Base-by-base conservation (phyloP, 2,329 filamentous ascomycete genomes). In the Tolypocladium nubicola region DNA sequence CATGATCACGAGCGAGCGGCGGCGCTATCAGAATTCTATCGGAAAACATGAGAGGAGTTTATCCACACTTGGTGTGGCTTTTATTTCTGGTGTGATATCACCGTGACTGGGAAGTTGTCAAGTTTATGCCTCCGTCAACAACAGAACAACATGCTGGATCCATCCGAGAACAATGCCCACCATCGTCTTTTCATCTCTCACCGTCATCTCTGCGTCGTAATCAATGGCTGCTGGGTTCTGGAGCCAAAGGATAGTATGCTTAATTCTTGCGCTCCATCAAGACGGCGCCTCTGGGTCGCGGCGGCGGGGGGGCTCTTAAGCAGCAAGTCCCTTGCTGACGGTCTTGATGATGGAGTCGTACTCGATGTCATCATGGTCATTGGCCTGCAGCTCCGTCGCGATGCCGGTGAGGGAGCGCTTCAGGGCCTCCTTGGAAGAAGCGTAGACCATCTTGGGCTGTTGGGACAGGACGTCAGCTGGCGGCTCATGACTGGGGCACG, bases 391-490 rank as follows among this genome's bases (percentile, higher is more conserved):
- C 72, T 93, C 89, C 66, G 79, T 76, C 60, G 86, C 87, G 66
- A 93, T 77, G 62, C 88, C 89, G 70, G 83, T 88, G 62, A 94
- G 82, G 54, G 87, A 75, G 73, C 86, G 86, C 83, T 91, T 93
- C 65, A 94, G 82, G 59, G 88, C 87, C 68, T 92, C 88, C 79
- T 93, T 94, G 75, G 89, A 94, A 55, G 89, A 89, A 67, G 89
- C 88, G 80, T 93, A 94, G 74, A 91, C 82, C 89, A 94, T 94
- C 81, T 91, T 91, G 75, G 87, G 81, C 89, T 91, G 64, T 58
- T 33, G 37, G 52, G 39, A 21, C 37, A 23, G 43, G 23, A 47
- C 10, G 52, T 54, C 50, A 45, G 50, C 39, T 13, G 8, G 38
- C 9, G 13, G 39, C 23, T 43, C 13, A 14, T n/a, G 30, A 37